Base-by-base conservation (phyloP, 2,329 filamentous ascomycete species). In the Pyrenochaeta sp. region DNA sequence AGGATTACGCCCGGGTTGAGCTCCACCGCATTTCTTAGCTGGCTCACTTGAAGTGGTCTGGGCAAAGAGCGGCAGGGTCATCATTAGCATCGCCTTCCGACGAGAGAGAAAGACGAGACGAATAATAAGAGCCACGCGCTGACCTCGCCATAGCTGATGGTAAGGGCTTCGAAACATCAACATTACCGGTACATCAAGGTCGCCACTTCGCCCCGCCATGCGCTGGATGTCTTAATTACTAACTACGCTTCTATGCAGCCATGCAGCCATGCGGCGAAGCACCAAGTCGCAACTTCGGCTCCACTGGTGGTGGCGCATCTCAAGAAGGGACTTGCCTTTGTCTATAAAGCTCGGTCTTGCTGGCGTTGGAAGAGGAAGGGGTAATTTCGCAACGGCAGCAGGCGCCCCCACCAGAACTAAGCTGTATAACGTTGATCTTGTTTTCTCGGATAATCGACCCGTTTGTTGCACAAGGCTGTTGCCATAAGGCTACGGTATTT, bases 1-100 rank as follows among this genome's bases (percentile, higher is more conserved):
- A 61, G 58, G 59, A 59, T 55, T 59, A 56, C 58, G 54, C 46
- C 63, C 58, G 28, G 40, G 52, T 40, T 51, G 47, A 48, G 50
- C 49, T 51, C 30, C 50, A 27, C 43, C 36, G 15, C 25, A 22
- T n/a, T 44, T 30, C 54, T 51, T 48, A 52, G 58, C 55, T 56
- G 36, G 47, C 22, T 30, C 56, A 57, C 58, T 46, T 37, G 32
- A 39, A 40, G 52, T 43, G 64, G 59, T 54, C 59, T 59, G 50
- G 46, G 61, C 64, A 51, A 42, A 49, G 52, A 54, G 53, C 47
- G 56, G 55, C 53, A 59, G 55, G 45, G 28, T 54, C 56, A 58
- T 32, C 45, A 44, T 30, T 25, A 34, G 46, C 32, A 54, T 50
- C 47, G 58, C 63, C 53, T 43, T 54, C 36, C 45, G 42, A 15